phyloP scores from a whole-genome alignment of 2,329 filamentous ascomycete genomes.

The Sclerotinia trifoliorum region DNA sequence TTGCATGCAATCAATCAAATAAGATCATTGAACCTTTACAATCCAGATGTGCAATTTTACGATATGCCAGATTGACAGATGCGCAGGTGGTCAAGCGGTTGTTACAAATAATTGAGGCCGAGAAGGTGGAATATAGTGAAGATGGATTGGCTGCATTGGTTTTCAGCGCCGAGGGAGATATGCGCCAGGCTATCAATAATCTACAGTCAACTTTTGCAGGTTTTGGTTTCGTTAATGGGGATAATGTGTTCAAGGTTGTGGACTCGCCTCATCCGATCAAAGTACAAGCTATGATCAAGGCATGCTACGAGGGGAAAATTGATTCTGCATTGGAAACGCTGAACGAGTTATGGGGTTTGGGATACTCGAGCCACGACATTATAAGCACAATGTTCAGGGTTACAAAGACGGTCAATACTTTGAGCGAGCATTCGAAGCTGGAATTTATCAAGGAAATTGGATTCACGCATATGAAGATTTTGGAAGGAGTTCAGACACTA shows the following conservation, averaged over 20 bases:
- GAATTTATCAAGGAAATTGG: constrained; percentile 99
- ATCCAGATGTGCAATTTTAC: constrained; percentile 91
- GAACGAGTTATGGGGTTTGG: constrained; percentile 88
- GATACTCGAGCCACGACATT: constrained; percentile 98
- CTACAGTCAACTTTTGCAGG: constrained; percentile 89
- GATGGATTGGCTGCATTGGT: constrained; percentile 94
- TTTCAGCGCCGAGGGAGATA: constrained; percentile 96
- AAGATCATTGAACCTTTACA: constrained; percentile 99
- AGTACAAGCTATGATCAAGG: constrained; percentile 97
- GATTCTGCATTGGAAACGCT: constrained; percentile 82
- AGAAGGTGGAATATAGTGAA: constrained; percentile 86
- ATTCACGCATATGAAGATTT: constrained; percentile 97
- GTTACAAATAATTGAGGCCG: constrained; percentile 88
- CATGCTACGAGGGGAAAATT: constrained; percentile 88
- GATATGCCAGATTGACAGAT: constrained; percentile 90
- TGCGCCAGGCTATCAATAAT: constrained; percentile 99
- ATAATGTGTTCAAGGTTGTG: constrained; percentile 97
- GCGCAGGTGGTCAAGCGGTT: constrained; percentile 87
- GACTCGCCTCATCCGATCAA: constrained; percentile 97
- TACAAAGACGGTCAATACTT: constrained; percentile 87
- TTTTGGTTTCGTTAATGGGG: constrained; percentile 94
- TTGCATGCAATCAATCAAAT: constrained; percentile 97
- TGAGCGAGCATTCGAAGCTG: constrained; percentile 92
- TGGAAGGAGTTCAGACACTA: constrained; percentile 95
- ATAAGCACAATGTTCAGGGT: constrained; percentile 99